phyloP scores from a whole-genome alignment of 2,329 filamentous ascomycete species.

The Cryphonectria carpinicola region DNA sequence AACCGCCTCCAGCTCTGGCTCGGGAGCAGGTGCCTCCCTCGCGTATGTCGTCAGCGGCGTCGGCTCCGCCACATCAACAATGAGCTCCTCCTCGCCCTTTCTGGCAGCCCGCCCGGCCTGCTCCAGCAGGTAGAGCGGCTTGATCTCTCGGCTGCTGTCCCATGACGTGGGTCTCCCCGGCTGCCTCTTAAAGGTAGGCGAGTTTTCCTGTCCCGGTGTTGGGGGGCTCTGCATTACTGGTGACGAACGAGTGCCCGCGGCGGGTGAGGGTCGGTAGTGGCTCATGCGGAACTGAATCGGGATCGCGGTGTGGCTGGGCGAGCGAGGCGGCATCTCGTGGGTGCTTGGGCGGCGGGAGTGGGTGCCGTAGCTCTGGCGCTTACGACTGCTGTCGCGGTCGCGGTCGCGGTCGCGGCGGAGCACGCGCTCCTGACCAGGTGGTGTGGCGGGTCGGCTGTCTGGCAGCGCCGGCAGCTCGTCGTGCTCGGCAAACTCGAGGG shows the following conservation, averaged over 20 bases:
- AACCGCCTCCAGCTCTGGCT: slow-evolving; percentile 37
- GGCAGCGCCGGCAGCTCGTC: slow-evolving; percentile 58
- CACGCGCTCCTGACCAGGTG: slow-evolving; percentile 51
- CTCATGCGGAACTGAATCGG: slow-evolving; percentile 58
- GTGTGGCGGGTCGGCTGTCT: slow-evolving; percentile 63
- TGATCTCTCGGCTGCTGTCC: slow-evolving; percentile 71
- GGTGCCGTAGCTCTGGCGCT: slow-evolving; percentile 29
- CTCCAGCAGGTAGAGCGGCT: slow-evolving; percentile 83
- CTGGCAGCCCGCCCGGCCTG: slow-evolving; percentile 45
- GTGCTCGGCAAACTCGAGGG: slow-evolving; percentile 35
- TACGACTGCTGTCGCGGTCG: slow-evolving; percentile 38
- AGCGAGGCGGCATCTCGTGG: slow-evolving; percentile 52
- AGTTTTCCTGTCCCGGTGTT: slow-evolving; percentile 28
- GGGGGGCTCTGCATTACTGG: slow-evolving; percentile 27
- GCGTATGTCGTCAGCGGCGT: slow-evolving; percentile 44
- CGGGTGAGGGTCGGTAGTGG: slow-evolving; percentile 47
- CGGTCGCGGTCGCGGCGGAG: slow-evolving; percentile 45
- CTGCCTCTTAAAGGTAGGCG: slow-evolving; percentile 15
- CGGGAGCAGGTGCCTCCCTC: slow-evolving; percentile 41
- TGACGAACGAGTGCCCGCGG: slow-evolving; percentile 45
- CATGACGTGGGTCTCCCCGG: slow-evolving; percentile 59
- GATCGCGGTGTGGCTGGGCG: slow-evolving; percentile 61
- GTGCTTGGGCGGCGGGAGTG: slow-evolving; percentile 55
- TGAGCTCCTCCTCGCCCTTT: slow-evolving; percentile 30
- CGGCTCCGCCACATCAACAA: slow-evolving; percentile 49